Evolutionary conservation across 202 grass and related monocot species (phyloP).

Genomic region (Setaria italica): DNA sequence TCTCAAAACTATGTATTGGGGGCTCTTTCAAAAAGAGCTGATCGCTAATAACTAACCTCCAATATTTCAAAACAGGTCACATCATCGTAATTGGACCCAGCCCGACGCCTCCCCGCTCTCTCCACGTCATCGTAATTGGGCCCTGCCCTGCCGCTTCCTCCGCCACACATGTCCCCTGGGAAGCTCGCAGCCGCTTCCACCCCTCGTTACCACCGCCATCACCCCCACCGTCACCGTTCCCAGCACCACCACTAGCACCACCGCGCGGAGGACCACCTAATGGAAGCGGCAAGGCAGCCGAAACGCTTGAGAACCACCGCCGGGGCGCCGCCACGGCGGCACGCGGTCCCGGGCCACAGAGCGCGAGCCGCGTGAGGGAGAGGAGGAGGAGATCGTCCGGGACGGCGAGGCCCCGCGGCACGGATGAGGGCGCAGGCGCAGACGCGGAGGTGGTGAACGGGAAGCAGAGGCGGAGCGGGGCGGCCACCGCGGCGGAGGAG

Average conservation of each 20-base stretch:
- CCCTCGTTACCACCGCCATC: constrained; percentile 46
- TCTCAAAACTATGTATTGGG: no score
- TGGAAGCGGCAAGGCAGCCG: constrained; percentile 49
- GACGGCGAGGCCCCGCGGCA: constrained; percentile 44
- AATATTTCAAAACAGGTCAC: no score
- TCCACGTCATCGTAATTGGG: no score
- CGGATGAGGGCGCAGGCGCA: neutral
- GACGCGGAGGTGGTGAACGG: constrained; percentile 33
- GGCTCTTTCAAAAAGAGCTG: no score
- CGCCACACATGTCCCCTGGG: constrained; percentile 32
- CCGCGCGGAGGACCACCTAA: constrained; percentile 53
- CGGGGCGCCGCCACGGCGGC: constrained; percentile 18
- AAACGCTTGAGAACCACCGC: constrained; percentile 78
- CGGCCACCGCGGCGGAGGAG: constrained; percentile 39
- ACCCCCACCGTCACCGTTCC: constrained; percentile 41
- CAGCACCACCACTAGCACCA: constrained; percentile 34
- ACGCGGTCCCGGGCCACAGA: constrained; percentile 40
- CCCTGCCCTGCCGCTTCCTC: constrained; percentile 57
- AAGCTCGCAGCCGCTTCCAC: constrained; percentile 43
- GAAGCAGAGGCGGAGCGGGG: constrained; percentile 29
- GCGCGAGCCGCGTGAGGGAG: constrained; percentile 57
- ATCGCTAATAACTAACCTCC: no score
- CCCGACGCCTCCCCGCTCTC: no score
- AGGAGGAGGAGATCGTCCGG: constrained; percentile 59
- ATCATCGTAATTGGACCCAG: no score